Percentiles rank a stretch among this genome's conserved stretches.
phyloP scores from a whole-genome alignment of 1,139 yeast genomes.

The Chernovozyma sophiae-reginae region DNA sequence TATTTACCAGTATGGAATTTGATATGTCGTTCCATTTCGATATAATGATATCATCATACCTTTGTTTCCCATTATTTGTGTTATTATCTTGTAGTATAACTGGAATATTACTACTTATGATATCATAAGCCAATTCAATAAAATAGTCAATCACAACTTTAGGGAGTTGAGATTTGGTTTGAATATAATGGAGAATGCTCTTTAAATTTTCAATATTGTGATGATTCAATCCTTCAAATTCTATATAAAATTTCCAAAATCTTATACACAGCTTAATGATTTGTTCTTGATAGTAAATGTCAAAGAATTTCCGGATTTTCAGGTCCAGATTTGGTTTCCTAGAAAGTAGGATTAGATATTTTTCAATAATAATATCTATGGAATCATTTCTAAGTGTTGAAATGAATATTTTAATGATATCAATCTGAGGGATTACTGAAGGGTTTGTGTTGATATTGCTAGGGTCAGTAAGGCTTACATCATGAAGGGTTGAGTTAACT shows the following conservation, averaged over 20 bases:
- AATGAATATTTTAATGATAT: neutral
- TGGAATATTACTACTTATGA: constrained; percentile 23
- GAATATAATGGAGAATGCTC: constrained; percentile 40
- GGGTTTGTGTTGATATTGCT: too few species aligned
- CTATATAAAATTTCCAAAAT: constrained; percentile 57
- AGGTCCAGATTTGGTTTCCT: constrained; percentile 7
- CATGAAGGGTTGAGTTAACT: neutral
- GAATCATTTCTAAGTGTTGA: constrained; percentile 20
- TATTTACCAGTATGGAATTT: constrained; percentile 24
- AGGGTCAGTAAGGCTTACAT: too few species aligned
- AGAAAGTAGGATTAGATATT: constrained; percentile 15
- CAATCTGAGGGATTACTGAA: neutral
- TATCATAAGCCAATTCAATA: constrained; percentile 18
- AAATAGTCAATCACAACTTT: constrained; percentile 41
- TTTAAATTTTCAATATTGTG: constrained; percentile 42
- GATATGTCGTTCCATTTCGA: constrained; percentile 22
- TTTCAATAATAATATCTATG: constrained; percentile 20
- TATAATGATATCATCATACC: neutral
- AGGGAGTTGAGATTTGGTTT: constrained; percentile 44
- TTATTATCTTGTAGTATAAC: constrained; percentile 9
- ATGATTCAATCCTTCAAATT: constrained; percentile 43
- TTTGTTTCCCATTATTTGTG: constrained; percentile 10
- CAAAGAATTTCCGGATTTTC: constrained; percentile 34
- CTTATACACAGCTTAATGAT: constrained; percentile 35
- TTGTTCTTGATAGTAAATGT: constrained; percentile 33